phyloP scores from a whole-genome alignment of 805 yeast species.

The Cyberlindnera amylophila region DNA sequence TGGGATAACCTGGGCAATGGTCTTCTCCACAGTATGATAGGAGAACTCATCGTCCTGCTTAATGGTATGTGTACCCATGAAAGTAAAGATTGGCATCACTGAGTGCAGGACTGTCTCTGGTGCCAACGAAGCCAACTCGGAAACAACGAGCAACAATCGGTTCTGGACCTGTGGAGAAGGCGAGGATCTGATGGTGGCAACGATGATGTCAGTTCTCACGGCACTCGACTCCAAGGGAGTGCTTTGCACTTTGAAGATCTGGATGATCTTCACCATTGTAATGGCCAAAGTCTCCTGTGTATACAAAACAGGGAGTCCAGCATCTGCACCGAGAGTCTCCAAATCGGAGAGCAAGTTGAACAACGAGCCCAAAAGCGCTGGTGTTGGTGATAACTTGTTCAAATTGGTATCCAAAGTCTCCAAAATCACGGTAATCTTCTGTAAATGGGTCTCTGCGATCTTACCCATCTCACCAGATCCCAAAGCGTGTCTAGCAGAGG shows the following conservation, averaged over 20 bases:
- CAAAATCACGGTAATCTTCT: slow-evolving; percentile 70
- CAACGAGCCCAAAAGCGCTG: slow-evolving; percentile 46
- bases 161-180: slow-evolving; percentile 95
- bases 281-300: slow-evolving; percentile 88
- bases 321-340: slow-evolving; percentile 85
- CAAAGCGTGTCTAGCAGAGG: slow-evolving; percentile 71
- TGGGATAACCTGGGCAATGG: slow-evolving; percentile 85
- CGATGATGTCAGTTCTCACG: slow-evolving; percentile 85
- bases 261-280: slow-evolving; percentile 72
- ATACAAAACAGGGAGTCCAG: slow-evolving; percentile 84
- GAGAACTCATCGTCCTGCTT: slow-evolving; percentile 97
- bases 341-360: slow-evolving; percentile 67
- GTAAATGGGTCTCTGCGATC: slow-evolving; percentile 75
- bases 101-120: slow-evolving; percentile 92
- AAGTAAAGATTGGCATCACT: slow-evolving; percentile 99
- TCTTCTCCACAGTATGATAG: slow-evolving; percentile 86
- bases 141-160: slow-evolving; percentile 75
- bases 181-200: slow-evolving; percentile 84
- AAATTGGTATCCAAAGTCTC: slow-evolving; percentile 65
- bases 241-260: slow-evolving; percentile 42
- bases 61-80: slow-evolving; percentile 97
- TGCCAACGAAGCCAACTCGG: slow-evolving; percentile 80
- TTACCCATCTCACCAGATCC: slow-evolving; percentile 63
- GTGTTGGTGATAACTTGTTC: slow-evolving; percentile 31
- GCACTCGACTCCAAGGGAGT: slow-evolving; percentile 54